Base-by-base conservation (phyloP, 305 asterid species). In the Ajuga reptans region DNA sequence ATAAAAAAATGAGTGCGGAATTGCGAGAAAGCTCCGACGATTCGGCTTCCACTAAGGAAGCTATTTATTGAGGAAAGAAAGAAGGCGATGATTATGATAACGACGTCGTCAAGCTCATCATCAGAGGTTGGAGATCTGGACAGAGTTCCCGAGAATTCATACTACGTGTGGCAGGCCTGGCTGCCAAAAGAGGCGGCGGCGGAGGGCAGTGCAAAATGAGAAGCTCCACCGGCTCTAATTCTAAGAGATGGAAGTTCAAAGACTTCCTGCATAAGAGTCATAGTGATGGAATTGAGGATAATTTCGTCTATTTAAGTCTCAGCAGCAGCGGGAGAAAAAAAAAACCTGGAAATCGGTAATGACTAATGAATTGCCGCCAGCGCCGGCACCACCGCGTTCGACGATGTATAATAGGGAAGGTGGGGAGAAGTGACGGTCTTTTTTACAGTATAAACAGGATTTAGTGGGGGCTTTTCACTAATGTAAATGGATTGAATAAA, bases 101-200 rank as follows among this genome's bases (percentile, higher is more conserved):
- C 75, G 74, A 66, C 83, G 55, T 72, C 88, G 52, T 84, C 89
- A 53, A 70, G 82, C 67, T 85, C 88, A 0, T 86, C 87, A 14
- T 89, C 88, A 59, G 86, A 81, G 29, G 86, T 66, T 8, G 95
- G 82, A 49, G 90, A 89, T 2, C 83, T 91, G 33, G 87, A 80
- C 7, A 89, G 91, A 3, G 75, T 86, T 53, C 80, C 89, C 68
- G 80, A 67, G 39, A 93, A 76, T 9, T 80, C 83, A 6, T 91
- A 89, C 81, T 89, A 96, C 67, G 84, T 85, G 21, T 89, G 97
- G 97, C 77, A 54, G n/a, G n/a, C n/a, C n/a, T n/a, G n/a, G n/a
- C n/a, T n/a, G 65, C 95, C 96, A 65, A n/a, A n/a, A n/a, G n/a
- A n/a, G n/a, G n/a, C n/a, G n/a, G n/a, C n/a, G n/a, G n/a, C n/a